phyloP scores from a whole-genome alignment of 78 protist genomes.

The Polysphondylium violaceum region DNA sequence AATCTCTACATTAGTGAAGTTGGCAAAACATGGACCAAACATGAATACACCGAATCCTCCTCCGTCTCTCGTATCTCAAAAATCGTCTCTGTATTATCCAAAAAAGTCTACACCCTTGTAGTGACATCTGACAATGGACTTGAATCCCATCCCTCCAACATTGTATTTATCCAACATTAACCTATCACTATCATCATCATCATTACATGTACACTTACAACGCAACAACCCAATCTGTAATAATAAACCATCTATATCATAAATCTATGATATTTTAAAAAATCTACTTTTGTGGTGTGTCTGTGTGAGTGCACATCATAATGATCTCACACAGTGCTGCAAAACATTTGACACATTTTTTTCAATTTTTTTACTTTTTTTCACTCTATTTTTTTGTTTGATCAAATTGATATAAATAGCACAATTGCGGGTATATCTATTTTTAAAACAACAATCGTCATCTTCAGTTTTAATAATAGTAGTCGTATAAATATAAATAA shows the following conservation, averaged over 20 bases:
- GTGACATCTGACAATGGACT: constrained; percentile 7
- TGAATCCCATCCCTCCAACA: constrained; percentile 1
- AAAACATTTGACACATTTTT: no score
- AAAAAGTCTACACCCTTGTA: neutral
- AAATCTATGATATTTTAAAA: no score
- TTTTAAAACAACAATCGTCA: no score
- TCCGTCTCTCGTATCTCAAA: neutral
- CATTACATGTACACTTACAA: no score
- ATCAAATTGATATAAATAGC: no score
- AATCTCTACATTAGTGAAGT: constrained; percentile 1
- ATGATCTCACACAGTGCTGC: no score
- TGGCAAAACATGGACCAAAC: neutral
- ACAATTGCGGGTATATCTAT: no score
- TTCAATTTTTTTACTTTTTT: neutral
- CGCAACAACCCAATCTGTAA: no score
- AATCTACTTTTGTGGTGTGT: no score
- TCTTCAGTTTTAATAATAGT: neutral
- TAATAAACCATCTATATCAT: no score
- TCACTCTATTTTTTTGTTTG: neutral
- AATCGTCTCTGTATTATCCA: neutral
- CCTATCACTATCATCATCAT: no score
- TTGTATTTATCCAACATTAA: neutral
- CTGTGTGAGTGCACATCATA: no score
- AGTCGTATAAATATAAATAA: neutral
- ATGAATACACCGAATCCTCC: neutral